Evolutionary conservation across 2,329 filamentous ascomycete genomes (phyloP).

Genomic region (Exophiala viscosa): DNA sequence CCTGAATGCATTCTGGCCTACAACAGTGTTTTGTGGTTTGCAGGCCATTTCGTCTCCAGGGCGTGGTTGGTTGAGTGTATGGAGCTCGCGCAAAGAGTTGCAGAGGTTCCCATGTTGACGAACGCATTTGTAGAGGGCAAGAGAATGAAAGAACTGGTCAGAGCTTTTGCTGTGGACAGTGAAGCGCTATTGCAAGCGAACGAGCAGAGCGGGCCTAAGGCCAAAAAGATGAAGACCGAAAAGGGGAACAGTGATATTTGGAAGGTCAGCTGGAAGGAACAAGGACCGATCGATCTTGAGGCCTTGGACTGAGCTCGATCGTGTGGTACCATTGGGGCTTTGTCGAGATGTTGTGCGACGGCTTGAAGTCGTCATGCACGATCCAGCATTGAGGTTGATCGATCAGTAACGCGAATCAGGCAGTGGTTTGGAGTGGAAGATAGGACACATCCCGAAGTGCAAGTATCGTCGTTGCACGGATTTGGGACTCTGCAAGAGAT

Average conservation of each 20-base stretch:
- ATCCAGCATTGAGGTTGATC: no score
- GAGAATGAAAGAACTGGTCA: slow-evolving; percentile 71
- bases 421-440: no score
- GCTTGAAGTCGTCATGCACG: no score
- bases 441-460: no score
- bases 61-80: slow-evolving; percentile 79
- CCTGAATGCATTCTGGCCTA: slow-evolving; percentile 84
- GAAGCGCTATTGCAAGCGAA: slow-evolving; percentile 62
- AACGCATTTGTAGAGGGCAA: slow-evolving; percentile 60
- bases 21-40: slow-evolving; percentile 73
- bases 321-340: neutral
- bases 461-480: no score
- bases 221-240: slow-evolving; percentile 17
- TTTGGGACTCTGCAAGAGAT: no score
- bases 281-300: slow-evolving; percentile 18
- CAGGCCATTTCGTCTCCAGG: slow-evolving; percentile 68
- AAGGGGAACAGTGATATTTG: slow-evolving; percentile 23
- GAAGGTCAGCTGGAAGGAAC: slow-evolving; percentile 20
- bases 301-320: slow-evolving; percentile 16
- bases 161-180: slow-evolving; percentile 72
- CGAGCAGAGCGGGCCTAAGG: slow-evolving; percentile 31
- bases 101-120: slow-evolving; percentile 64
- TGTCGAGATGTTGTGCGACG: neutral
- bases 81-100: slow-evolving; percentile 77
- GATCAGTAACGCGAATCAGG: no score